Evolutionary conservation across 1,139 yeast genomes (phyloP).

Genomic region (Candida sp.): DNA sequence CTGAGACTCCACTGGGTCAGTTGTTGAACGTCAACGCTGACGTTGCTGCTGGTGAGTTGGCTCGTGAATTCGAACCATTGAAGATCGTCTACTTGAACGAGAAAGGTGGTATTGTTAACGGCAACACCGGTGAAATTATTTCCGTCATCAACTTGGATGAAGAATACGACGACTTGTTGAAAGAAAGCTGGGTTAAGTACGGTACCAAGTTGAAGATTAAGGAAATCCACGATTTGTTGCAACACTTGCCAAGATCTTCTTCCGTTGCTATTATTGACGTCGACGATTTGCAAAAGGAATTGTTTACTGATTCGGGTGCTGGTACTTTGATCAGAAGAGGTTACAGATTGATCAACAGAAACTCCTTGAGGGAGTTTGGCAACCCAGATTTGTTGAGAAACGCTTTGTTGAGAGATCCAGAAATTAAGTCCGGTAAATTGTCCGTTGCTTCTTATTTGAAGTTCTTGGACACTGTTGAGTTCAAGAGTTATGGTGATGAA

Average conservation of each 20-base stretch:
- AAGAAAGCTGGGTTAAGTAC: constrained; percentile 97
- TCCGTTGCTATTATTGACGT: constrained; percentile 98
- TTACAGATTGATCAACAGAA: constrained; percentile 78
- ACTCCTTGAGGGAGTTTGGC: constrained; percentile 72
- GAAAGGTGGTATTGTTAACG: constrained; percentile 97
- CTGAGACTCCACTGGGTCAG: constrained; percentile 97
- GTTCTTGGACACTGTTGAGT: constrained; percentile 61
- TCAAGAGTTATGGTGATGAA: constrained; percentile 93
- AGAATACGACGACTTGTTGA: constrained; percentile 89
- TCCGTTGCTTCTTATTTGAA: constrained; percentile 87
- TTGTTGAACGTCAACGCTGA: constrained; percentile 97
- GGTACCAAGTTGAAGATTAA: constrained; percentile 97
- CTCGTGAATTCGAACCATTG: constrained; percentile 95
- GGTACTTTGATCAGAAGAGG: constrained; percentile 99
- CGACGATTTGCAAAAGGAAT: constrained; percentile 92
- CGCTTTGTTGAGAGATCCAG: constrained; percentile 80
- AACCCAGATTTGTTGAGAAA: constrained; percentile 76
- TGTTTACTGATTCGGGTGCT: constrained; percentile 98
- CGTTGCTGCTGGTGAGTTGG: constrained; percentile 98
- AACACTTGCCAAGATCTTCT: constrained; percentile 94
- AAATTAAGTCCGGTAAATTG: constrained; percentile 68
- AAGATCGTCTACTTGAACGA: constrained; percentile 96
- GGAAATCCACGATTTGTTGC: constrained; percentile 93
- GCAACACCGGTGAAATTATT: constrained; percentile 88
- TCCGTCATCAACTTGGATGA: constrained; percentile 93